phyloP scores from a whole-genome alignment of 257 asterid genomes.

The Penstemon davidsonii region DNA sequence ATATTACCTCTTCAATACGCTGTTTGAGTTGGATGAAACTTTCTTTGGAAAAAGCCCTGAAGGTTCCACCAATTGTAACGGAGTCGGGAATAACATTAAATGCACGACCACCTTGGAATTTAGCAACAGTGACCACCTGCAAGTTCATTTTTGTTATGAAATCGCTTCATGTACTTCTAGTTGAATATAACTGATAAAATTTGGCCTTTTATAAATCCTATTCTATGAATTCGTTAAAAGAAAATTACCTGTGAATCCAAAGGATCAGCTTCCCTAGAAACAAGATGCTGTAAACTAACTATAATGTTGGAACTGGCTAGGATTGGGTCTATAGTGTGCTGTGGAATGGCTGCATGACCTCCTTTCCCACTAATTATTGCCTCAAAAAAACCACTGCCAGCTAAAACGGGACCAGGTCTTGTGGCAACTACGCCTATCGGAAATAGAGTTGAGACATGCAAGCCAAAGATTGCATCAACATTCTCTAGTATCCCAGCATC shows the following conservation, averaged over 20 bases:
- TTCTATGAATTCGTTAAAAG: neutral
- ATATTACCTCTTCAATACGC: conserved; percentile 60
- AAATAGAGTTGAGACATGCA: conserved; percentile 41
- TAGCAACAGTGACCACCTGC: conserved; percentile 62
- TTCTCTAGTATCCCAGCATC: conserved; percentile 53
- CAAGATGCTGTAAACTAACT: conserved; percentile 63
- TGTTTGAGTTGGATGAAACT: conserved; percentile 47
- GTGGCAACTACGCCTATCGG: conserved; percentile 47
- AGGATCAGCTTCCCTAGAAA: conserved; percentile 82
- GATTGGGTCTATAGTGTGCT: conserved; percentile 58
- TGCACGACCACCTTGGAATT: conserved; percentile 59
- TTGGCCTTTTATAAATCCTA: neutral
- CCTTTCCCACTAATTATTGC: conserved; percentile 65
- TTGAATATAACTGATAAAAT: neutral
- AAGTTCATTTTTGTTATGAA: conserved; percentile 11
- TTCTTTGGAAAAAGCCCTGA: conserved; percentile 58
- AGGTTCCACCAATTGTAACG: conserved; percentile 67
- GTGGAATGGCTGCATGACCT: conserved; percentile 78
- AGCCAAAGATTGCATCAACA: conserved; percentile 64
- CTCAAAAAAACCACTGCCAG: conserved; percentile 63
- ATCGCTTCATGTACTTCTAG: neutral
- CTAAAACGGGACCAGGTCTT: conserved; percentile 55
- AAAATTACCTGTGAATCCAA: conserved; percentile 61
- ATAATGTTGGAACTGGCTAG: conserved; percentile 55
- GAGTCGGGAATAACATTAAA: conserved; percentile 66